These are phyloP conservation scores for Prinsepia uniflora DNA, from an alignment of 306 rosid species.

Conservation along the genomic window DNA sequence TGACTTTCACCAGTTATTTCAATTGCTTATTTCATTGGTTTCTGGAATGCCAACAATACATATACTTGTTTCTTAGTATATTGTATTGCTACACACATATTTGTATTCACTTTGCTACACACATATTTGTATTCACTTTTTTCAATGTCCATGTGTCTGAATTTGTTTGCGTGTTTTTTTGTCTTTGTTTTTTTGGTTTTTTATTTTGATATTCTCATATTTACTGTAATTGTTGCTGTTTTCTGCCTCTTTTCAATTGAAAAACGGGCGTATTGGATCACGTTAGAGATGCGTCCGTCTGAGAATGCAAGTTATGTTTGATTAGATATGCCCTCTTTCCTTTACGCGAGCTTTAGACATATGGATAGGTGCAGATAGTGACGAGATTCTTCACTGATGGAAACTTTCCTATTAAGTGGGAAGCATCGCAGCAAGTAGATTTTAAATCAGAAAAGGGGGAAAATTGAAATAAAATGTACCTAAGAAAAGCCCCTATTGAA, in stretches of 20 bases:
- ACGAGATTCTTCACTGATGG: not conserved
- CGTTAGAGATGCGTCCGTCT: not conserved
- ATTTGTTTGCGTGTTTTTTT: not conserved
- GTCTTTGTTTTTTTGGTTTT: not conserved
- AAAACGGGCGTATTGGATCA: not conserved
- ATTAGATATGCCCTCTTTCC: not conserved
- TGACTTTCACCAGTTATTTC: constrained; percentile 68
- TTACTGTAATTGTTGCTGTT: not conserved
- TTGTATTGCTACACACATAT: not conserved
- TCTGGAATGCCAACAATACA: not conserved
- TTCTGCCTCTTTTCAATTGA: not conserved
- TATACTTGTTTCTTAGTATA: not conserved
- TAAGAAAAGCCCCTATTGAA: not conserved
- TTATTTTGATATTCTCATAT: too few species aligned
- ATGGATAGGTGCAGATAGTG: not conserved
- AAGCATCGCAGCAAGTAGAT: not conserved
- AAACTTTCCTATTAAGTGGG: not conserved
- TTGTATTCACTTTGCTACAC: not conserved
- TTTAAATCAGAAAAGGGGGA: not conserved
- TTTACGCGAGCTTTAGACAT: not conserved
- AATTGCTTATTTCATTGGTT: constrained; percentile 6
- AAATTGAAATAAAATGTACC: not conserved
- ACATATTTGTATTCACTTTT: not conserved
- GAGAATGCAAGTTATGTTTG: not conserved
- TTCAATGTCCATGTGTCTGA: not conserved